These are phyloP conservation scores for Citrullus colocynthis DNA, from an alignment of 306 rosid species.

Conservation along the genomic window DNA sequence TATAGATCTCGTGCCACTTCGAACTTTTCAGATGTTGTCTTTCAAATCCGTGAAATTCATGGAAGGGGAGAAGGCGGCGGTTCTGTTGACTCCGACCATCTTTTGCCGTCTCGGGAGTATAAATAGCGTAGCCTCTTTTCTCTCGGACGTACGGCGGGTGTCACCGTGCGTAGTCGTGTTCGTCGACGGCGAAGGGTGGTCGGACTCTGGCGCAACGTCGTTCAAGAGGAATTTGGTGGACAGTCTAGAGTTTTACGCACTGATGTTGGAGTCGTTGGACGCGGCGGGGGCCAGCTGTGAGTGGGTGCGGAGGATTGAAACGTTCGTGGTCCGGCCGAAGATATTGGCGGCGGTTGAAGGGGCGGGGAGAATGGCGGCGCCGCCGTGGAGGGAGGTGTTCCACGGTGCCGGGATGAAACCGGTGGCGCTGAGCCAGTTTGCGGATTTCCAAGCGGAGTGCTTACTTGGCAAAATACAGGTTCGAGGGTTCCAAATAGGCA, in stretches of 20 bases:
- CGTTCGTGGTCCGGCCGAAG: constrained; percentile 39
- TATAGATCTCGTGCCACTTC: constrained; percentile 36
- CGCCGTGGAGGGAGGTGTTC: constrained; percentile 50
- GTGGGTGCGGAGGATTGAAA: constrained; percentile 53
- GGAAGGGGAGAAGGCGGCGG: constrained; percentile 61
- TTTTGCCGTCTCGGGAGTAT: constrained; percentile 42
- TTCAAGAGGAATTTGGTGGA: constrained; percentile 47
- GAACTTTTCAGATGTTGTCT: constrained; percentile 41
- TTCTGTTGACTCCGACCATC: constrained; percentile 50
- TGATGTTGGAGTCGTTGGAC: constrained; percentile 71
- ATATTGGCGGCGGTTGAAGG: constrained; percentile 55
- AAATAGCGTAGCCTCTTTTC: constrained; percentile 18
- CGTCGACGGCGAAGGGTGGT: constrained; percentile 57
- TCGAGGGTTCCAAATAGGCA: constrained; percentile 71
- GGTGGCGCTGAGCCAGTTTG: constrained; percentile 68
- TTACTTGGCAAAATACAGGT: constrained; percentile 56
- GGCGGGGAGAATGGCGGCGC: constrained; percentile 21
- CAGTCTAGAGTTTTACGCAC: constrained; percentile 48
- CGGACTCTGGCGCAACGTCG: constrained; percentile 32
- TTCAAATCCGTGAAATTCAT: constrained; percentile 50
- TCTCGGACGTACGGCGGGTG: constrained; percentile 35
- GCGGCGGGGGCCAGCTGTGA: constrained; percentile 38
- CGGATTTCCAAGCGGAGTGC: constrained; percentile 75
- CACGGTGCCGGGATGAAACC: constrained; percentile 70
- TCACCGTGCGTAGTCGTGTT: constrained; percentile 60